Evolutionary conservation across 345 rosid genomes (phyloP).

Genomic region (Lumnitzera littorea): DNA sequence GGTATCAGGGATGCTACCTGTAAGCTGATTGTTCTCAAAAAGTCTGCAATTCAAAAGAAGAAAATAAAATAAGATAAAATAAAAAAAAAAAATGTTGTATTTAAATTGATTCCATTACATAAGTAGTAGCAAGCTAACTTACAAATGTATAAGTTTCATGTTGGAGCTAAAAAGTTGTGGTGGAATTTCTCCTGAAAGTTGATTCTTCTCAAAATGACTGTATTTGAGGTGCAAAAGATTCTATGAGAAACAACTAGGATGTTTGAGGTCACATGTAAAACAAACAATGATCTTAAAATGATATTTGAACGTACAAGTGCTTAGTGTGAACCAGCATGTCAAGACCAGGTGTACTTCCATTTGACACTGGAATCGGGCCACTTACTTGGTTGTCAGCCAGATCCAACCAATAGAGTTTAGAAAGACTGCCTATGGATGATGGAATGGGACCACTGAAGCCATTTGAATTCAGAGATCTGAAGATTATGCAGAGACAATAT

Average conservation of each 20-base stretch:
- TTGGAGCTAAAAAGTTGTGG: constrained; percentile 48
- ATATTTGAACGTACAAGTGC: constrained; percentile 64
- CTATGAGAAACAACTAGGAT: constrained; percentile 3
- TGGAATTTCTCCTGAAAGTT: constrained; percentile 62
- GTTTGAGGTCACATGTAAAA: neutral
- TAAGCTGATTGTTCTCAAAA: constrained; percentile 59
- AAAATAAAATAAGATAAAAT: neutral
- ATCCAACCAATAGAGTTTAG: constrained; percentile 73
- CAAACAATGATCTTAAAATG: neutral
- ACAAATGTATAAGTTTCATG: constrained; percentile 76
- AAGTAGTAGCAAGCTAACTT: constrained; percentile 13
- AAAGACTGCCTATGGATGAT: constrained; percentile 54
- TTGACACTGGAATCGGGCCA: constrained; percentile 73
- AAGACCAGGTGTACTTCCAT: constrained; percentile 65
- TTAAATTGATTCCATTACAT: neutral
- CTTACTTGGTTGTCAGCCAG: constrained; percentile 67
- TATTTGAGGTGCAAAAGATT: constrained; percentile 5
- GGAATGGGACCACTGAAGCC: constrained; percentile 68
- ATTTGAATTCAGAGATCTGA: constrained; percentile 78
- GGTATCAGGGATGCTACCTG: constrained; percentile 47
- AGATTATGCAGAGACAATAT: constrained; percentile 8
- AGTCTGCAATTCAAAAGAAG: constrained; percentile 35
- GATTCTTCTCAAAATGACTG: constrained; percentile 77
- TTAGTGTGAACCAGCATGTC: constrained; percentile 53
- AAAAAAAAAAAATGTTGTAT: neutral